Evolutionary conservation across 805 yeast genomes (phyloP), one percentile per base, ranked within the genome.

Genomic region (Candida vaughaniae): DNA sequence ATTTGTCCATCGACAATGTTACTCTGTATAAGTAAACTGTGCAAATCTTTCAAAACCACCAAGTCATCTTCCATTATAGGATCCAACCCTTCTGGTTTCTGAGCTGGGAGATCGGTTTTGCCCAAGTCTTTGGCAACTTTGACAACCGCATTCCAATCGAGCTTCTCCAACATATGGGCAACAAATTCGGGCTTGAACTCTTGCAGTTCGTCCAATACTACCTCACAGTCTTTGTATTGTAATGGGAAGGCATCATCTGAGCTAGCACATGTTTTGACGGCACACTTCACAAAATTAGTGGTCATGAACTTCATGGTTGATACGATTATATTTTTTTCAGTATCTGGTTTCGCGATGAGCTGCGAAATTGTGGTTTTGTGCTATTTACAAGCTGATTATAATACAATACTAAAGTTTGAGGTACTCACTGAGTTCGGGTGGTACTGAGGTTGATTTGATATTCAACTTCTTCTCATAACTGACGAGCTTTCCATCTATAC

Each of bases 201-300:
- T 45, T 77, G 79, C 31, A 25, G 35, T 54, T 80, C 90, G 53
- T 85, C 85, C 52, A 80, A 84, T 11, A 76, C 83, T 6, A 34
- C 29, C 49, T 82, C 75, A 51, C 93, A 83, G 16, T 78, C 75
- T 38, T 71, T 59, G 56, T 74, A 91, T 42, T 71, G 70, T 39
- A 93, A 72, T 2, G 99, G 99, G 56, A 89, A 93, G 14, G 95
- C 78, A 5, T 79, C 77, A 10, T 77, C 75, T 5, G 91, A 75
- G 10, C 79, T 65, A 30, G 82, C 88, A 56, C 99, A 93, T 2
- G 80, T 52, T 53, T 83, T 82, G 43, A 88, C 85, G 0, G 98
- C 89, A 63, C 99, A 93, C 58, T 84, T 88, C 45, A 93, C 95
- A 62, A 93, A 93, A 62, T 93, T 93, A 9, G 97, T 86, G n/a